Evolutionary conservation across 2,329 filamentous ascomycete genomes (phyloP).

Genomic region (Sordariomycetes sp.): DNA sequence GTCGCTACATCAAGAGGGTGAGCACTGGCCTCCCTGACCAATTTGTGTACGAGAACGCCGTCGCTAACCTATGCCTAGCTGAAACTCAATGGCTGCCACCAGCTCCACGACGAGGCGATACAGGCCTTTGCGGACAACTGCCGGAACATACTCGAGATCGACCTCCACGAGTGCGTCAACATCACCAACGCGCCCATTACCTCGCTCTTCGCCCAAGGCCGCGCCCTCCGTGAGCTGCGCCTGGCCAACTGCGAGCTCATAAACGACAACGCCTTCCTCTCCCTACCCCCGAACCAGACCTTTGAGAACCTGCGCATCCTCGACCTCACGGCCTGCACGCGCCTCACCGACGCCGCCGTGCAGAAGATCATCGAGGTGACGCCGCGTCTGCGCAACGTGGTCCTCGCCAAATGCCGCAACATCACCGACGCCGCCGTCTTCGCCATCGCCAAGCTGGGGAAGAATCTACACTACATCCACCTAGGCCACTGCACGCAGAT

Average conservation of each 20-base stretch:
- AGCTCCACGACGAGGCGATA: constrained; percentile 73
- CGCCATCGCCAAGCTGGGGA: constrained; percentile 80
- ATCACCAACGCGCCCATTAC: constrained; percentile 80
- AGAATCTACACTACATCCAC: constrained; percentile 95
- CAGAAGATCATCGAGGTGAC: constrained; percentile 80
- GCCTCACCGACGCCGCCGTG: constrained; percentile 77
- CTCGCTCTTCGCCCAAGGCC: constrained; percentile 65
- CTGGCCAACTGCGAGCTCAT: constrained; percentile 78
- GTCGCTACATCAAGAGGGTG: constrained; percentile 78
- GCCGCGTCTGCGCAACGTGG: constrained; percentile 81
- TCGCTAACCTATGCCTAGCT: constrained; percentile 39
- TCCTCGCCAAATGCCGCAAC: constrained; percentile 86
- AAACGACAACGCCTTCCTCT: constrained; percentile 78
- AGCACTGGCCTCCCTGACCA: constrained; percentile 17
- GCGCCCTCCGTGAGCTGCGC: constrained; percentile 80
- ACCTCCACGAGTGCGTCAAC: constrained; percentile 74
- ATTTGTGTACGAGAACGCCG: not conserved
- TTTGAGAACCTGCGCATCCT: constrained; percentile 89
- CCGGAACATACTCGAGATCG: constrained; percentile 90
- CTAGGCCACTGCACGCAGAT: constrained; percentile 88
- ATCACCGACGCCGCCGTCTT: constrained; percentile 84
- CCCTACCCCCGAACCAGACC: constrained; percentile 54
- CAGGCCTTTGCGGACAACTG: constrained; percentile 80
- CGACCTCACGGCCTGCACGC: constrained; percentile 80
- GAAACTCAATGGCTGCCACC: constrained; percentile 87